phyloP scores from a whole-genome alignment of 2,329 filamentous ascomycete species.

The Colletotrichum godetiae region DNA sequence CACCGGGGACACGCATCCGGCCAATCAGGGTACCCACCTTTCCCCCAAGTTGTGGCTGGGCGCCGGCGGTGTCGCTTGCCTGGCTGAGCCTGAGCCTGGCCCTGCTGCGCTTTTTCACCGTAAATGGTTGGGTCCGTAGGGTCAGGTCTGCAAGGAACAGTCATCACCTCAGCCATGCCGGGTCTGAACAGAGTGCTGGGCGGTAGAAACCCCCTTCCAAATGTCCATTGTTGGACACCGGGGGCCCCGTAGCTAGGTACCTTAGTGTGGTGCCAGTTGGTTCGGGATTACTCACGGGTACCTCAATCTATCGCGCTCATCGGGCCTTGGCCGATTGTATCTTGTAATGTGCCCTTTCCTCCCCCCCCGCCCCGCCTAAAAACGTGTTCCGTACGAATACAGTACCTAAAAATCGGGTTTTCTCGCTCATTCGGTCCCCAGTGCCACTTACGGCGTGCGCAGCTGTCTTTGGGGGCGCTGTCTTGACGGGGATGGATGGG shows the following conservation, averaged over 20 bases:
- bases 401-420: background rate
- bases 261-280: too few relatives aligned
- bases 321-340: background rate
- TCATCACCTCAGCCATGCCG: background rate
- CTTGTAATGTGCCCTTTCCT: background rate
- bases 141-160: slow-evolving; percentile 3
- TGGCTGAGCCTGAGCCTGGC: background rate
- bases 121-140: background rate
- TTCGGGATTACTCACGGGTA: background rate
- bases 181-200: background rate
- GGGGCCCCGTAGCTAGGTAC: background rate
- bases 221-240: background rate
- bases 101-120: background rate
- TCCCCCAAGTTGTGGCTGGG: background rate
- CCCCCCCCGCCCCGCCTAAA: background rate
- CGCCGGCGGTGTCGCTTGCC: background rate
- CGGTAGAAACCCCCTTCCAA: background rate
- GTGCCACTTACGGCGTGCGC: slow-evolving; percentile 8
- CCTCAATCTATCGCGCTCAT: background rate
- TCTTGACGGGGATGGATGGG: background rate
- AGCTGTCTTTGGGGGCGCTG: background rate
- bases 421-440: background rate
- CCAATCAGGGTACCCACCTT: background rate
- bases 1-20: background rate
- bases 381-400: background rate